Conservation (phyloP, 164 flowering plant genomes). For the Echeveria elegans region DNA sequence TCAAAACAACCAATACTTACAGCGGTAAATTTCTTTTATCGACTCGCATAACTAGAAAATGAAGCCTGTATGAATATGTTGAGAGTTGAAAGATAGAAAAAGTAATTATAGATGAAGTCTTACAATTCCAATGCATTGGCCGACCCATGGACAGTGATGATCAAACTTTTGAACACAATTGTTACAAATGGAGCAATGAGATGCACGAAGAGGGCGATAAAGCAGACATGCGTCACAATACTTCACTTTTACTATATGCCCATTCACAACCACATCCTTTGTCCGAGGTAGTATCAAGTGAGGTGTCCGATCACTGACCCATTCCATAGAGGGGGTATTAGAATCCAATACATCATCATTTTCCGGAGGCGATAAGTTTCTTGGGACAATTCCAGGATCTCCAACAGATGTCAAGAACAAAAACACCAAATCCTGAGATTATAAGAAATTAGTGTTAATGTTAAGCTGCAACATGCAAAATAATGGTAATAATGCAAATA, state of each 20-base stretch:
- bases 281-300: slow-evolving; percentile 53
- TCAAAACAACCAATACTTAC: not conserved
- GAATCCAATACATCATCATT: slow-evolving; percentile 41
- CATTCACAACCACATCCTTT: slow-evolving; percentile 66
- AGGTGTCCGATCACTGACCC: slow-evolving; percentile 56
- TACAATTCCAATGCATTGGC: slow-evolving; percentile 91
- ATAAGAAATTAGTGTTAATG: not conserved
- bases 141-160: slow-evolving; percentile 99
- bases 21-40: not conserved
- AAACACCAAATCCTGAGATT: slow-evolving; percentile 66
- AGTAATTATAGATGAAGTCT: slow-evolving; percentile 21
- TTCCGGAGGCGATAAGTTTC: slow-evolving; percentile 68
- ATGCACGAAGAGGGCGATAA: slow-evolving; percentile 85
- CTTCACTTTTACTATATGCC: slow-evolving; percentile 63
- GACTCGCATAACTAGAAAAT: not conserved
- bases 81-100: not conserved
- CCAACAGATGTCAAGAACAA: slow-evolving; percentile 75
- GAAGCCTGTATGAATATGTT: too few species aligned
- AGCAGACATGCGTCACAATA: slow-evolving; percentile 84
- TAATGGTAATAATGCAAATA: too few species aligned
- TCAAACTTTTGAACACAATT: slow-evolving; percentile 92
- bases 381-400: slow-evolving; percentile 91
- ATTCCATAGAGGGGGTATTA: slow-evolving; percentile 69
- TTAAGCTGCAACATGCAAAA: not conserved
- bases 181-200: slow-evolving; percentile 95